These are phyloP conservation scores for Solanum bulbocastanum DNA, from an alignment of 257 asterid genomes.

Conservation along the genomic window DNA sequence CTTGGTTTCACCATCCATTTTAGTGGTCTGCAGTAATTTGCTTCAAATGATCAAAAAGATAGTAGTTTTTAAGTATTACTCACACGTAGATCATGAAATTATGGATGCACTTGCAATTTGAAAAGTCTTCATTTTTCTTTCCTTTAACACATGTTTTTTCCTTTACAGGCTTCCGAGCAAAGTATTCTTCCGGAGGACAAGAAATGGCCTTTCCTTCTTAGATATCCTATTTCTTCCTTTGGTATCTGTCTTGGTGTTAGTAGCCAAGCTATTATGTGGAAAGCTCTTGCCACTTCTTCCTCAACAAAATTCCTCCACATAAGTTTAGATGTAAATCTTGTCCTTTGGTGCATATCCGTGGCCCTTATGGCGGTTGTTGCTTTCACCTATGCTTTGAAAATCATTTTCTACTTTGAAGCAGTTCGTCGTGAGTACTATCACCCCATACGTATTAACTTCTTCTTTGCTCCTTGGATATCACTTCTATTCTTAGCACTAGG, in stretches of 20 bases:
- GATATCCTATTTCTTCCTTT: slow-evolving; percentile 64
- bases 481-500: slow-evolving; percentile 59
- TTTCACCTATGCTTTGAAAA: slow-evolving; percentile 35
- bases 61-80: neutral
- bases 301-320: slow-evolving; percentile 56
- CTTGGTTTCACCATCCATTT: neutral
- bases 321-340: slow-evolving; percentile 38
- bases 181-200: slow-evolving; percentile 62
- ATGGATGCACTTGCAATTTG: neutral
- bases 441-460: slow-evolving; percentile 83
- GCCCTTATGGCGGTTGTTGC: slow-evolving; percentile 33
- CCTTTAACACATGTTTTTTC: neutral
- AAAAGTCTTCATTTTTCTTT: neutral
- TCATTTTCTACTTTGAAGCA: slow-evolving; percentile 74
- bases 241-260: slow-evolving; percentile 84
- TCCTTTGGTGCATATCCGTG: slow-evolving; percentile 50
- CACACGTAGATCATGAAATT: neutral
- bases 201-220: slow-evolving; percentile 83
- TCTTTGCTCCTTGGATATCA: slow-evolving; percentile 82
- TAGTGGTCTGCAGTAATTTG: neutral
- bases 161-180: slow-evolving; percentile 50
- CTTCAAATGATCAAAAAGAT: neutral
- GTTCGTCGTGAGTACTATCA: slow-evolving; percentile 93
- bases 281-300: slow-evolving; percentile 42
- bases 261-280: slow-evolving; percentile 96